Evolutionary conservation across 2,329 filamentous ascomycete genomes (phyloP), one percentile per base, ranked within the genome.

Genomic region (Alternaria rosae): DNA sequence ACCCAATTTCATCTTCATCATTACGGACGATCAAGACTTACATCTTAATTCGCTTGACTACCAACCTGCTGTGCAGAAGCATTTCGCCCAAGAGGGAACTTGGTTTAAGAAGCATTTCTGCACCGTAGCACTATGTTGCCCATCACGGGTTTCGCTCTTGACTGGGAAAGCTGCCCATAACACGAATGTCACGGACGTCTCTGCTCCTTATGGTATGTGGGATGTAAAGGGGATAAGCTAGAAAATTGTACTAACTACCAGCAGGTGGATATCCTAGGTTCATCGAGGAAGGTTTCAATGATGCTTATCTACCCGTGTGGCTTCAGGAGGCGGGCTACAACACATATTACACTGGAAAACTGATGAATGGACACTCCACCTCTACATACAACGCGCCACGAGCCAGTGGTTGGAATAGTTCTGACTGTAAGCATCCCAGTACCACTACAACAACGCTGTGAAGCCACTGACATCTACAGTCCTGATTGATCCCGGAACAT

Each of bases 281-380:
- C 58, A 79, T 92, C 13, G 80, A 80, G 4, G 83, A 90, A 54
- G 89, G 90, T 0, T 83, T 87, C 62, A 91, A 92, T 60, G 84
- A 89, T 1, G 85, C 89, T 35, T 92, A 90, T 62, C 82, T 92
- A 0, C 90, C 90, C 0, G 74, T 92, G 0, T 92, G 90, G 89
- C 78, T 93, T n/a, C 88, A 91, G 66, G 76, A 85, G 5, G 86
- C 85, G 0, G 89, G 89, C 0, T 92, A 92, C 72, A 86, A 87
- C 66, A 92, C 90, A 0, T 92, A 91, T 70, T 92, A 92, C 69
- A 87, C 86, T 0, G 91, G 89, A n/a, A 92, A 93, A 72, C 81
- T 92, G 5, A 89, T 90, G 79, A 92, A 92, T 66, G 82, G 84
- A 0, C 89, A 91, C 54, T 86, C 81, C 0, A 81, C 86, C 2